Base-by-base conservation (phyloP, 2,329 filamentous ascomycete species). In the Neurospora crassa region DNA sequence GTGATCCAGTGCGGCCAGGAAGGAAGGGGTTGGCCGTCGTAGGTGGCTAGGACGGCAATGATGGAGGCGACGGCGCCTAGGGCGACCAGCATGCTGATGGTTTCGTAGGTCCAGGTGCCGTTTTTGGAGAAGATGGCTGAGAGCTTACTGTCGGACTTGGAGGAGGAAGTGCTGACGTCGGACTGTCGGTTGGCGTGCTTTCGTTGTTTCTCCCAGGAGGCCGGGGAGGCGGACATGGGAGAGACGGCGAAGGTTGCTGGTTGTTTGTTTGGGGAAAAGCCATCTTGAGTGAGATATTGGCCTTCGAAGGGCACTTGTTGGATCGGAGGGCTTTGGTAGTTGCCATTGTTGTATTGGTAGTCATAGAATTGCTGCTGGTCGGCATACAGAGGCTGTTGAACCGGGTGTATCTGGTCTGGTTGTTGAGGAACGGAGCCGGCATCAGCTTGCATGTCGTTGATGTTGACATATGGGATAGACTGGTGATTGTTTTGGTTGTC, bases 1-100 rank as follows among this genome's bases (percentile, higher is more conserved):
- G 79, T 80, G 70, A 80, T 77, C 42, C 75, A 76, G 67, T 78
- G 79, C 4, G 77, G 77, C 79, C 79, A 80, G 14, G 76, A 76
- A 1, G 76, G 74, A 11, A 80, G 72, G 1, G 77, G 73, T 20
- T 70, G 76, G 1, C 75, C 74, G 47, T 79, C 76, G 70, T 77
- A 80, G 34, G 73, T 74, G 1, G 76, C 78, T 16, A 80, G 73
- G 2, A 80, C 73, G 10, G 75, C 79, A 41, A 79, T 73, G 59
- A 79, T 78, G 47, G 76, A 72, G 0, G 74, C 77, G 12, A 79
- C 73, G 10, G 79, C 77, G 1, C 72, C 74, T 1, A 78, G 63
- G 12, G 79, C 73, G 41, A 79, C 47, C 0, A 75, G 37, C 34
- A 79, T 72, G 59, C 77, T 75, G 18, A 77, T 71, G 20, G 78